A percentile compares a stretch with the other conserved stretches of the same genome.
phyloP scores from a whole-genome alignment of 2,329 filamentous ascomycete genomes.

The Lachnellula arida region DNA sequence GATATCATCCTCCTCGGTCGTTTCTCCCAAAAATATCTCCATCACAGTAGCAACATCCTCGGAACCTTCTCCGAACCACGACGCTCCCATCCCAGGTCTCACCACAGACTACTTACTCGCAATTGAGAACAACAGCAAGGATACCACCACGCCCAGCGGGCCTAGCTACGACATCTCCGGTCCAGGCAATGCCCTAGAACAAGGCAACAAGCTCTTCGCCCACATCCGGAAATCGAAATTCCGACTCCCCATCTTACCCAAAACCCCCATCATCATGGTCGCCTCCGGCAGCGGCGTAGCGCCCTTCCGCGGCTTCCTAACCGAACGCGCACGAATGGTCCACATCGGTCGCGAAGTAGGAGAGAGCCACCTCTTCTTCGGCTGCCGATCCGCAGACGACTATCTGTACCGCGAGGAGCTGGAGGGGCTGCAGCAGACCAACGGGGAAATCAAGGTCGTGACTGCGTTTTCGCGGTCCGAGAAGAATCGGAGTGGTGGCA shows the following conservation, averaged over 20 bases:
- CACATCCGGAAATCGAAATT: conserved; percentile 41
- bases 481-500: conserved; percentile 12
- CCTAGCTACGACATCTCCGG: conserved; percentile 15
- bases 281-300: conserved; percentile 45
- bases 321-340: conserved; percentile 40
- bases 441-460: conserved; percentile 25
- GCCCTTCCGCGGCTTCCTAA: conserved; percentile 43
- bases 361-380: conserved; percentile 44
- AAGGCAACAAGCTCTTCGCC: conserved; percentile 31
- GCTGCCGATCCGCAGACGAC: conserved; percentile 41
- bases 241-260: conserved; percentile 39
- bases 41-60: conserved; percentile 37
- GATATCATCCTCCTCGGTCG: conserved; percentile 52
- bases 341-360: conserved; percentile 40
- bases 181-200: conserved; percentile 15
- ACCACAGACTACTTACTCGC: conserved; percentile 37
- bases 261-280: conserved; percentile 48
- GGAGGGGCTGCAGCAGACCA: conserved; percentile 10
- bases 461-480: conserved; percentile 32
- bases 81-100: conserved; percentile 32
- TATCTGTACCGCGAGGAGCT: conserved; percentile 40
- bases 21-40: conserved; percentile 39
- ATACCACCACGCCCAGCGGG: background rate
- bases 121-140: conserved; percentile 8
- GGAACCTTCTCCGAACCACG: conserved; percentile 23